Percentiles rank a stretch among this genome's conserved stretches.
Conservation (phyloP, 2,329 filamentous ascomycete genomes). For the Trichoderma lentiforme region DNA sequence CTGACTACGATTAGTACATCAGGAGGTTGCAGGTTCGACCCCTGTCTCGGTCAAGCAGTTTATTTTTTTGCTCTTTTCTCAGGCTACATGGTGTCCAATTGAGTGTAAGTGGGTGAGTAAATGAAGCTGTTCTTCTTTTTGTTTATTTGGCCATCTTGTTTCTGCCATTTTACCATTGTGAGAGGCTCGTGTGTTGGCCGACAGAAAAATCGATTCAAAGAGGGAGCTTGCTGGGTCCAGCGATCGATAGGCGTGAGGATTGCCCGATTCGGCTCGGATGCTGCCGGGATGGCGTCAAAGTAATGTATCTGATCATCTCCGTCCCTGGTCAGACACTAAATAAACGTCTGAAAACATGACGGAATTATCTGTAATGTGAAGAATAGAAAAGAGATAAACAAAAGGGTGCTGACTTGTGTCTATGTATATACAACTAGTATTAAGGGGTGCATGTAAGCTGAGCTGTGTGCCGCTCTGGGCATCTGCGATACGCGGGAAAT, state of each 20-base stretch:
- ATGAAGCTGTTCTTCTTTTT: neutral
- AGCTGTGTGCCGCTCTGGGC: neutral
- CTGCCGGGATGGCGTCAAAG: slow-evolving; percentile 1
- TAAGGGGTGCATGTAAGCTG: neutral
- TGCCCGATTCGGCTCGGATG: slow-evolving; percentile 9
- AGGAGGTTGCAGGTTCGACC: slow-evolving; percentile 19
- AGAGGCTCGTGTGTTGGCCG: neutral
- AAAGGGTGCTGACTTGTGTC: neutral
- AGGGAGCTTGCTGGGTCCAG: neutral
- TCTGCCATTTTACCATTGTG: neutral
- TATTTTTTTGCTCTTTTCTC: neutral
- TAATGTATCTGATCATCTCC: neutral
- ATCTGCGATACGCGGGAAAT: neutral
- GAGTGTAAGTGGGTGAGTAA: neutral
- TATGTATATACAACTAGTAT: neutral
- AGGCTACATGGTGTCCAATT: neutral
- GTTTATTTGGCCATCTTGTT: accelerated
- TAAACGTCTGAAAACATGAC: neutral
- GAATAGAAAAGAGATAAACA: neutral
- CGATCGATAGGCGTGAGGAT: slow-evolving; percentile 11
- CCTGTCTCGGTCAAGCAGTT: slow-evolving; percentile 16
- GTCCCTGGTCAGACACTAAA: neutral
- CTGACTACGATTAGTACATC: slow-evolving; percentile 17
- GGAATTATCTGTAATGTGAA: neutral
- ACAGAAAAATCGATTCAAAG: neutral